phyloP scores from a whole-genome alignment of 768 basidiomycete species.

The Suillus cothurnatus region DNA sequence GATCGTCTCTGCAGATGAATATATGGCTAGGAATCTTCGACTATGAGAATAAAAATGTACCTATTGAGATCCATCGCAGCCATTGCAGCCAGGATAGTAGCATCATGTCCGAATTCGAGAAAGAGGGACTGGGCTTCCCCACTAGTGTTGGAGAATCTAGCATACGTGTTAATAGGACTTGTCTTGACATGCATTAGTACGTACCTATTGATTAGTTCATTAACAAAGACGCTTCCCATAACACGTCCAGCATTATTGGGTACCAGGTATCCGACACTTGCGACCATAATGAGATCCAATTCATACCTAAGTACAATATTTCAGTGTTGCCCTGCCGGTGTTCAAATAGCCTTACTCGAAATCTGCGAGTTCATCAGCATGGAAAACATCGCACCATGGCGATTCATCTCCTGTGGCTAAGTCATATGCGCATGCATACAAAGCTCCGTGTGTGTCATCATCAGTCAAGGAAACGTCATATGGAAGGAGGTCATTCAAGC shows the following conservation, averaged over 20 bases:
- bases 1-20: slow-evolving; percentile 25
- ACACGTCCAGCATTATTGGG: slow-evolving; percentile 35
- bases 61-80: slow-evolving; percentile 41
- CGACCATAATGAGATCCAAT: slow-evolving; percentile 41
- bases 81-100: slow-evolving; percentile 41
- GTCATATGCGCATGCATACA: slow-evolving; percentile 46
- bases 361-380: slow-evolving; percentile 32
- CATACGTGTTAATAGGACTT: neutral
- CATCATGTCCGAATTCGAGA: slow-evolving; percentile 47
- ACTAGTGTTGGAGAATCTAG: slow-evolving; percentile 38
- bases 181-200: slow-evolving; percentile 7
- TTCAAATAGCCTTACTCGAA: slow-evolving; percentile 35
- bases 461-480: slow-evolving; percentile 32
- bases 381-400: slow-evolving; percentile 45
- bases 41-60: slow-evolving; percentile 15
- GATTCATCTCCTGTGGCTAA: slow-evolving; percentile 38
- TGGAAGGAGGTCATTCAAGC: slow-evolving; percentile 37
- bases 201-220: slow-evolving; percentile 41
- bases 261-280: slow-evolving; percentile 37
- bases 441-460: slow-evolving; percentile 40
- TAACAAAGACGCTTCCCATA: slow-evolving; percentile 41
- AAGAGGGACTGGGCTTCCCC: slow-evolving; percentile 36
- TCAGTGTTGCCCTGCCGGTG: neutral
- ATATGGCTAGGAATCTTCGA: neutral
- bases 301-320: slow-evolving; percentile 34